Percentiles rank a stretch among this genome's conserved stretches.
phyloP scores from a whole-genome alignment of 2,329 filamentous ascomycete genomes.

The Paramyrothecium roridum region DNA sequence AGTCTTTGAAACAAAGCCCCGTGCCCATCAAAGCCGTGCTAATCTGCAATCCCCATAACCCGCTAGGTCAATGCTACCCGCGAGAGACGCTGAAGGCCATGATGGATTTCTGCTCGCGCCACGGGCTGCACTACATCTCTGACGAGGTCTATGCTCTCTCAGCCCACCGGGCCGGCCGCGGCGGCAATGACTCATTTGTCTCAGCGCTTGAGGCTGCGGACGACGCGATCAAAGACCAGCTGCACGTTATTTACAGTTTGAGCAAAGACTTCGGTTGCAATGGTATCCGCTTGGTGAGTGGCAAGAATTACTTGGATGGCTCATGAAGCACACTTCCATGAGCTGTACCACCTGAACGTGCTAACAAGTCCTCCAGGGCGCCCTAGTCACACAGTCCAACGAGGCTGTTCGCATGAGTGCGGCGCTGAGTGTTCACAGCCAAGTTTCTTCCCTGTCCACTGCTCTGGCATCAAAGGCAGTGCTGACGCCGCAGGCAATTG shows the following conservation, averaged over 20 bases:
- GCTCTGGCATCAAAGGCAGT: too few relatives aligned
- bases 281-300: conserved; percentile 4
- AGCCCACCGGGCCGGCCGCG: not conserved
- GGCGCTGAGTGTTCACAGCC: too few relatives aligned
- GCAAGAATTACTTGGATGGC: too few relatives aligned
- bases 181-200: not conserved
- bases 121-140: conserved; percentile 2
- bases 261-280: conserved; percentile 7
- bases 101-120: conserved; percentile 1
- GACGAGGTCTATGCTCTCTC: conserved; percentile 6
- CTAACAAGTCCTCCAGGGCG: too few relatives aligned
- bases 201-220: not conserved
- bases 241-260: conserved; percentile 4
- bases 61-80: conserved; percentile 1
- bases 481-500: too few relatives aligned
- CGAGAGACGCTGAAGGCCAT: not conserved
- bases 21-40: conserved; percentile 2
- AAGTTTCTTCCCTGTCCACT: too few relatives aligned
- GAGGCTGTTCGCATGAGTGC: too few relatives aligned
- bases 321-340: too few relatives aligned
- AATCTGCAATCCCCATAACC: conserved; percentile 4
- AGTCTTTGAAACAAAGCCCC: not conserved
- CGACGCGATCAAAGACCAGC: not conserved
- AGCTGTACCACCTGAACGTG: too few relatives aligned
- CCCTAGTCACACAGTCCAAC: too few relatives aligned